These are phyloP conservation scores for Talaromyces atroroseus DNA, from an alignment of 2,329 filamentous ascomycete species.

Conservation along the genomic window DNA sequence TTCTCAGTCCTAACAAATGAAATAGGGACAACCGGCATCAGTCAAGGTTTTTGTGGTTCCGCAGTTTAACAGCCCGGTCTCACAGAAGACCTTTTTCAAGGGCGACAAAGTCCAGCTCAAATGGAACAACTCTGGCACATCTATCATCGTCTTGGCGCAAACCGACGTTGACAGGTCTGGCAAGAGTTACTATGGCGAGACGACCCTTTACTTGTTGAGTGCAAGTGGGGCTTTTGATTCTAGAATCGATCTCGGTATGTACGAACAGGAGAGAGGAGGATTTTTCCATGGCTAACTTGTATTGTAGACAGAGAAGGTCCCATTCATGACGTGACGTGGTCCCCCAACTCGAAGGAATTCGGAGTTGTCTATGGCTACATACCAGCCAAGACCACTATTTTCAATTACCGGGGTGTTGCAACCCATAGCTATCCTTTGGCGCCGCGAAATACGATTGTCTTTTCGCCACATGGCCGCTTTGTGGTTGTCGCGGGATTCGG, in stretches of 20 bases:
- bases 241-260: conserved; percentile 66
- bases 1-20: neutral
- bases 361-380: conserved; percentile 97
- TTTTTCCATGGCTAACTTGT: neutral
- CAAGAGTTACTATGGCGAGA: conserved; percentile 99
- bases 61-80: conserved; percentile 73
- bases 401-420: conserved; percentile 79
- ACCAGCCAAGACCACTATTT: conserved; percentile 98
- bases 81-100: conserved; percentile 99
- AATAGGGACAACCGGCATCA: conserved; percentile 79
- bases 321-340: conserved; percentile 98
- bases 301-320: conserved; percentile 83
- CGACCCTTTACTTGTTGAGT: conserved; percentile 90
- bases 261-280: neutral
- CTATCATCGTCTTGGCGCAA: conserved; percentile 88
- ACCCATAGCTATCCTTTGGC: conserved; percentile 80
- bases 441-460: conserved; percentile 90
- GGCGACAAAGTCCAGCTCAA: conserved; percentile 98
- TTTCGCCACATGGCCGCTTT: conserved; percentile 90
- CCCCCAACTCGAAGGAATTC: conserved; percentile 94
- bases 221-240: conserved; percentile 90
- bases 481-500: conserved; percentile 93
- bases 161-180: conserved; percentile 97
- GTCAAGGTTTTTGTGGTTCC: conserved; percentile 95
- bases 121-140: conserved; percentile 92